Base-by-base conservation (phyloP, 2,329 filamentous ascomycete genomes). In the Thermothelomyces thermophilus region DNA sequence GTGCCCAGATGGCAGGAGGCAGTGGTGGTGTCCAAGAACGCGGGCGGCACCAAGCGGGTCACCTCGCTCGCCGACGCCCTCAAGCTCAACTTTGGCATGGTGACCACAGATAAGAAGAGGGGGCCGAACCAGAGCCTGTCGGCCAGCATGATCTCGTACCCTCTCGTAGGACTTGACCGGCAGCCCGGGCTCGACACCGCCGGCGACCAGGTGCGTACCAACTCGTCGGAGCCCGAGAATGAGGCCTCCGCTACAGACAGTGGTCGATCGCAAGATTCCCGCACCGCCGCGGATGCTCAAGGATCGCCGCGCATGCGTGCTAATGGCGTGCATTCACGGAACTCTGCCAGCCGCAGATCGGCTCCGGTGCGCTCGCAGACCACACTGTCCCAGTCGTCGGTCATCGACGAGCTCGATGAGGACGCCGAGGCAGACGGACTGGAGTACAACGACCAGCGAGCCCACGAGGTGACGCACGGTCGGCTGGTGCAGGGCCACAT, bases 1-100 rank as follows among this genome's bases (percentile, higher is more conserved):
- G 85, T 98, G 34, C 76, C 81, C 13, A 82, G 86, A 57, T 98
- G 93, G 93, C 82, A 77, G 55, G 85, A 96, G 59, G 90, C 89
- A 9, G 93, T 98, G 6, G 90, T 96, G 14, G 93, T 98, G 19
- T 97, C 91, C 64, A 98, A 98, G 74, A 98, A 98, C 64, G 87
- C 93, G 1, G 93, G 93, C 49, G 93, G 93, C 51, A 97, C 93
- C 42, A 98, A 98, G 73, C 82, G 93, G 58, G 93, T 97, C 34
- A 98, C 93, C 13, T 96, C 91, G 24, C 75, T 98, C 48, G 93
- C 93, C 54, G 93, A 98, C 71, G 90, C 90, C 2, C 71, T 98
- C 60, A 97, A 97, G 75, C 80, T 98, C 60, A 97, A 94, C 73
- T 98, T 98, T 60, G 93, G 93, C 58, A 90, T 98, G 64, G 90